Evolutionary conservation across 768 basidiomycete species (phyloP).

Genomic region (Rhizopogon vesiculosus): DNA sequence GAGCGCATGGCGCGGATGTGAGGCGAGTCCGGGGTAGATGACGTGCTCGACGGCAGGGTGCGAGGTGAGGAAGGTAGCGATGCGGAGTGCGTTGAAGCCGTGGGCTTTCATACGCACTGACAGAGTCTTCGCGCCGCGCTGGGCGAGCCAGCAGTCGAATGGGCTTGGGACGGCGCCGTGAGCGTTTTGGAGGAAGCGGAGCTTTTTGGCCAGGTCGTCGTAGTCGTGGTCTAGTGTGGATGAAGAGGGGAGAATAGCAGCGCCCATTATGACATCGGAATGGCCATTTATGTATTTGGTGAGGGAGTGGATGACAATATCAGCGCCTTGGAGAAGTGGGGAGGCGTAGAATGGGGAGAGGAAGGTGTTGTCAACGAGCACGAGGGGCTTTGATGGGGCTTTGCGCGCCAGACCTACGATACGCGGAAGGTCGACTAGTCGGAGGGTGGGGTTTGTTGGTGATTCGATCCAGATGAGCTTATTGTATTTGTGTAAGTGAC

Average conservation of each 20-base stretch:
- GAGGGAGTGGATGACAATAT: constrained; percentile 78
- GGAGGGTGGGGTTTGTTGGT: constrained; percentile 92
- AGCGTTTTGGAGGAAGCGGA: constrained; percentile 89
- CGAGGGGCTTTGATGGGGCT: constrained; percentile 62
- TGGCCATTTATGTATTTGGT: constrained; percentile 95
- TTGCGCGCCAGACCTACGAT: constrained; percentile 62
- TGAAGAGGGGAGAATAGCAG: constrained; percentile 57
- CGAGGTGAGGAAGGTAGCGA: constrained; percentile 58
- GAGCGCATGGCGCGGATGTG: constrained; percentile 59
- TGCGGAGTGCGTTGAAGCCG: constrained; percentile 72
- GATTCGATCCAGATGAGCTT: constrained; percentile 94
- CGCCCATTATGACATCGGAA: constrained; percentile 90
- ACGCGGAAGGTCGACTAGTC: constrained; percentile 74
- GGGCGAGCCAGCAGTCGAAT: constrained; percentile 87
- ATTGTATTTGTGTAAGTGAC: not conserved
- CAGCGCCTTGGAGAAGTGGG: constrained; percentile 80
- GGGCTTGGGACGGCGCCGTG: constrained; percentile 81
- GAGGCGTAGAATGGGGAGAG: constrained; percentile 88
- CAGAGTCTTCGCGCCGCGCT: constrained; percentile 89
- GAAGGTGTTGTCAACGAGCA: constrained; percentile 95
- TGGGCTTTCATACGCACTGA: constrained; percentile 85
- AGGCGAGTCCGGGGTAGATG: constrained; percentile 78
- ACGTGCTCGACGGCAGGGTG: constrained; percentile 70
- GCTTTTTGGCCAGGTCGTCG: constrained; percentile 39
- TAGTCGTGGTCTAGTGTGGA: constrained; percentile 27